Evolutionary conservation across 305 asterid genomes (phyloP).

Genomic region (Rubia balearica): DNA sequence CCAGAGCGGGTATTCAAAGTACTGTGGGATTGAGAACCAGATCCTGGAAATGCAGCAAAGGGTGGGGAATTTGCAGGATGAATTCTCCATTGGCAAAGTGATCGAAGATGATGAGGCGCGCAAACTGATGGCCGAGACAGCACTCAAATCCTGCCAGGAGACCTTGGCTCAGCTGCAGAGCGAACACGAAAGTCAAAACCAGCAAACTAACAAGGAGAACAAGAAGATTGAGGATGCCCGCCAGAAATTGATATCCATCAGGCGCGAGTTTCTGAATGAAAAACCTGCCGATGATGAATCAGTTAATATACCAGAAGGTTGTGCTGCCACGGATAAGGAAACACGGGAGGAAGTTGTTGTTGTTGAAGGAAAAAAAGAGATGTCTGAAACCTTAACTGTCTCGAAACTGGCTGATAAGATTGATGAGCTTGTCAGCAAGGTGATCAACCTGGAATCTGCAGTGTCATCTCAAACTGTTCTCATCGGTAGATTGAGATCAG

Average conservation of each 20-base stretch:
- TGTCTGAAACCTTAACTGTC: conserved; percentile 42
- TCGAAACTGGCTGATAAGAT: conserved; percentile 71
- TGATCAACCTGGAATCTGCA: conserved; percentile 59
- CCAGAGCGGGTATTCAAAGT: conserved; percentile 55
- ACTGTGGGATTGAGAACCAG: conserved; percentile 68
- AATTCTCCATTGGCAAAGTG: conserved; percentile 44
- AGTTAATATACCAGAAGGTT: background rate
- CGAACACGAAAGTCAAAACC: conserved; percentile 44
- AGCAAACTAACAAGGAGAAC: conserved; percentile 52
- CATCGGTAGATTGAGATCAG: conserved; percentile 53
- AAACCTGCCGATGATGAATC: background rate
- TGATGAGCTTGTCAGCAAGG: conserved; percentile 66
- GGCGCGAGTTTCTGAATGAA: conserved; percentile 24
- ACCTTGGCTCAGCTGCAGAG: conserved; percentile 52
- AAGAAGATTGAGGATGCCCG: conserved; percentile 57
- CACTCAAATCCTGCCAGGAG: conserved; percentile 72
- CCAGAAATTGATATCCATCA: conserved; percentile 38
- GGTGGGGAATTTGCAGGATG: conserved; percentile 59
- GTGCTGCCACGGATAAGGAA: background rate
- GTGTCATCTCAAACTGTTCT: conserved; percentile 74
- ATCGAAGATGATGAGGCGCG: conserved; percentile 87
- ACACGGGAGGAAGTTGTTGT: conserved; percentile 12
- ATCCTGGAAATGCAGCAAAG: conserved; percentile 62
- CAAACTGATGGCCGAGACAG: conserved; percentile 79
- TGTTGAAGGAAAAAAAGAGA: conserved; percentile 23